Conservation (phyloP, 352 stramenopile species). For the Phytophthora tubulina region DNA sequence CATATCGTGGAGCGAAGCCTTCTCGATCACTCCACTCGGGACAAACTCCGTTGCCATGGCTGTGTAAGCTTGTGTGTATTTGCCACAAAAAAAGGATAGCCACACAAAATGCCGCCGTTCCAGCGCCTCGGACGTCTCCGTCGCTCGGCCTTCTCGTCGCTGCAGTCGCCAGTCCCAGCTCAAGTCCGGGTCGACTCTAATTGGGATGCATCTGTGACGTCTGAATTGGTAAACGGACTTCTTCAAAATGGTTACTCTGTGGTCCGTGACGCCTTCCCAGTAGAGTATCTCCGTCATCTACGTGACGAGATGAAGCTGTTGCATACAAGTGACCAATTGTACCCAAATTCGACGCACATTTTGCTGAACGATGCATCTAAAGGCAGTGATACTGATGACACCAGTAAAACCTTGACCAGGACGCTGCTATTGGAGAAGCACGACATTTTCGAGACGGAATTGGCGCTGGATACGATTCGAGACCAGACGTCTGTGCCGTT, state of each 20-base stretch:
- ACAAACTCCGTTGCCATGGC: slow-evolving; percentile 43
- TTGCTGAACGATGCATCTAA: slow-evolving; percentile 41
- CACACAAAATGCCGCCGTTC: slow-evolving; percentile 2
- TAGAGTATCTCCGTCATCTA: slow-evolving; percentile 51
- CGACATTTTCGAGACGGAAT: slow-evolving; percentile 85
- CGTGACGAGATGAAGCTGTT: slow-evolving; percentile 66
- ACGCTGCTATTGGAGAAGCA: slow-evolving; percentile 81
- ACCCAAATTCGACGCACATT: slow-evolving; percentile 85
- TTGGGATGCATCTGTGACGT: slow-evolving; percentile 50
- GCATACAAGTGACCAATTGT: slow-evolving; percentile 57
- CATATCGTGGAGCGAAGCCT: slow-evolving; percentile 61
- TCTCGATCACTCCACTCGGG: slow-evolving; percentile 59
- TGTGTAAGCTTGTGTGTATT: slow-evolving; percentile 1
- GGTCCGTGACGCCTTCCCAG: slow-evolving; percentile 58
- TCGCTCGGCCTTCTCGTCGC: slow-evolving; percentile 12
- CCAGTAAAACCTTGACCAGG: not conserved
- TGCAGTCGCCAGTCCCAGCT: slow-evolving; percentile 16
- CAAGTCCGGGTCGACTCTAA: slow-evolving; percentile 18
- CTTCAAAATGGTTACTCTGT: slow-evolving; percentile 67
- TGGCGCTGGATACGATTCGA: slow-evolving; percentile 53
- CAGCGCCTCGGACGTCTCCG: not conserved
- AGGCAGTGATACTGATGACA: slow-evolving; percentile 5
- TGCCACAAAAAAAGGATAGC: slow-evolving; percentile 20
- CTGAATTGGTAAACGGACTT: slow-evolving; percentile 37
- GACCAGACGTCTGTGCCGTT: slow-evolving; percentile 48